Percentiles rank a stretch among this genome's conserved stretches.
Evolutionary conservation across 2,329 filamentous ascomycete genomes (phyloP).

Genomic region (Fusarium lateritium): DNA sequence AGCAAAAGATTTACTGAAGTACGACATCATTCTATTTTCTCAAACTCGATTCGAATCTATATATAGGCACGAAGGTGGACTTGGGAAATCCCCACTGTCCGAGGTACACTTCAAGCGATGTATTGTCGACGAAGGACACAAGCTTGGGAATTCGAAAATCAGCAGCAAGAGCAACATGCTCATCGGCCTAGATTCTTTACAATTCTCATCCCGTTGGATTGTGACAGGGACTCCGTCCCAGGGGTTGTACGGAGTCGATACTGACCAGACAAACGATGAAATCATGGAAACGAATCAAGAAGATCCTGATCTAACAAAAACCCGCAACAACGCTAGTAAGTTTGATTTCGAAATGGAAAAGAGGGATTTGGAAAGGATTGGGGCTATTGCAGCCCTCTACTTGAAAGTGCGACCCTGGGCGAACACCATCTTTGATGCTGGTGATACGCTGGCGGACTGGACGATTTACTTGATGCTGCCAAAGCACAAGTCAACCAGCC

Average conservation of each 20-base stretch:
- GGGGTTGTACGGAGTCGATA: constrained; percentile 79
- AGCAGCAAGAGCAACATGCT: constrained; percentile 70
- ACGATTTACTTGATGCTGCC: constrained; percentile 77
- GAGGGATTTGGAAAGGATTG: constrained; percentile 76
- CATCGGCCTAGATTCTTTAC: constrained; percentile 66
- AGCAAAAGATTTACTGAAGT: constrained; percentile 70
- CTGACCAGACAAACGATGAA: constrained; percentile 6
- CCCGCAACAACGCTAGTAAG: constrained; percentile 30
- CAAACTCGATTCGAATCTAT: constrained; percentile 78
- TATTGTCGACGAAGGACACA: constrained; percentile 94
- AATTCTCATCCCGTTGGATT: constrained; percentile 84
- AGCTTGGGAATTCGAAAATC: constrained; percentile 76
- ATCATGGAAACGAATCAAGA: neutral
- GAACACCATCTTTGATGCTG: constrained; percentile 67
- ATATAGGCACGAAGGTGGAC: constrained; percentile 53
- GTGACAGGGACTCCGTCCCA: constrained; percentile 92
- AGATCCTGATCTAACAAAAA: neutral
- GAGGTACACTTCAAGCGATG: constrained; percentile 87
- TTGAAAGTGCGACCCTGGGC: constrained; percentile 85
- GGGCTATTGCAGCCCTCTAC: constrained; percentile 78
- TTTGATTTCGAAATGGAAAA: constrained; percentile 66
- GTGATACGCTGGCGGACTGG: constrained; percentile 77
- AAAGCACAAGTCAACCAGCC: constrained; percentile 64
- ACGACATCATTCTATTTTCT: constrained; percentile 85
- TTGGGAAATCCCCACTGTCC: constrained; percentile 72